Conservation (phyloP, 768 basidiomycete species). For the Kwoniella mangroviensis region DNA sequence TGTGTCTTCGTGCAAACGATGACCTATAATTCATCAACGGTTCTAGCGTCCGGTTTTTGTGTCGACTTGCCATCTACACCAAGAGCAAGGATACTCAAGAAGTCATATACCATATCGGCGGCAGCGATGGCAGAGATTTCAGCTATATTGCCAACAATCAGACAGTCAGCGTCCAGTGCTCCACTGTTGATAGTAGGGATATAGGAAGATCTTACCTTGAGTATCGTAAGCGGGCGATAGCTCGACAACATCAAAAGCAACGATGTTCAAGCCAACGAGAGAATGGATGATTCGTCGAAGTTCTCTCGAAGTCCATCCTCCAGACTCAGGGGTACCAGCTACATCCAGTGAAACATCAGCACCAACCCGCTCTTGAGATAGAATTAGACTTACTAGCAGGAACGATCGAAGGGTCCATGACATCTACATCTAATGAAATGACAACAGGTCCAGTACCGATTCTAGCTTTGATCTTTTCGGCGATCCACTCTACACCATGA, state of each 20-base stretch:
- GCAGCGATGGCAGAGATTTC: constrained; percentile 49
- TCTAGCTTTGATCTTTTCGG: constrained; percentile 70
- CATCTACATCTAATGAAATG: constrained; percentile 60
- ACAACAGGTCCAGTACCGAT: constrained; percentile 78
- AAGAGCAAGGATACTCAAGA: constrained; percentile 43
- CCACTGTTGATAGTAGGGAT: not conserved
- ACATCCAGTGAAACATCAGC: not conserved
- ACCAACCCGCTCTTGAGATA: not conserved
- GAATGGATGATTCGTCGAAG: constrained; percentile 48
- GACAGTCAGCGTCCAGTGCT: not conserved
- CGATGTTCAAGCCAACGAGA: constrained; percentile 51
- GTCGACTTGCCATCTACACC: constrained; percentile 26
- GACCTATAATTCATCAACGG: constrained; percentile 20
- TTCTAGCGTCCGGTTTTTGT: not conserved
- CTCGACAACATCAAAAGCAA: constrained; percentile 52
- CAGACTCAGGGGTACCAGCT: constrained; percentile 50
- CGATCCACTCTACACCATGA: constrained; percentile 71
- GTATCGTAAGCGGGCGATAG: constrained; percentile 53
- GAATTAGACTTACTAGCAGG: constrained; percentile 48
- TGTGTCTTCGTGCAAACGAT: not conserved
- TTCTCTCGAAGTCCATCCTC: constrained; percentile 53
- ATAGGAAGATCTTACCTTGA: constrained; percentile 29
- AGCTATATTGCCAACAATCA: constrained; percentile 8
- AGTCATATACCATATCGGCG: constrained; percentile 49
- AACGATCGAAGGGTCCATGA: constrained; percentile 49